Base-by-base conservation (phyloP, 2,329 filamentous ascomycete species). In the Neocatenulostroma microsporum region DNA sequence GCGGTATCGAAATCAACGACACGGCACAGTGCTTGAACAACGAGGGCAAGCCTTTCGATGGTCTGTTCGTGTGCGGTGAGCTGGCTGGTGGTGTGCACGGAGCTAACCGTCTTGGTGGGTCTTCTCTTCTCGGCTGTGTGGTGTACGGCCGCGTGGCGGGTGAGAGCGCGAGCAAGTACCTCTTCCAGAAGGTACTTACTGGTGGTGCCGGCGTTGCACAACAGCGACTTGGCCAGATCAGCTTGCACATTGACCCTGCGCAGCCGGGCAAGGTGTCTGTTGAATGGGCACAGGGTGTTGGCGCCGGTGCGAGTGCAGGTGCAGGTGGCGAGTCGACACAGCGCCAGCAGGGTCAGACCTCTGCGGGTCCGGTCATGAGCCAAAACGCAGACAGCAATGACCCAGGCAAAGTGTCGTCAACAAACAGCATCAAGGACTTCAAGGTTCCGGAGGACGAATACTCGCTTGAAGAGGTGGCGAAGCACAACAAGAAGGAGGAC, bases 1-100 rank as follows among this genome's bases (percentile, higher is more conserved):
- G 91, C 63, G 91, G 91, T 73, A 91, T 96, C 54, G 89, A 96
- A 70, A 98, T 98, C 73, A 93, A 98, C 73, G 89, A 96, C 74
- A 82, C 91, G 69, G 84, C 91, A 34, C 78, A 95, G 68, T 88
- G 94, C 51, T 76, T 98, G 62, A 95, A 96, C 78, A 65, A 72
- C 42, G 82, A 94, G 48, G 68, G 87, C 69, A 78, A 94, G 78
- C 87, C 91, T 34, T 98, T 98, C 61, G 87, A 96, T 15, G 88
- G 89, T 55, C 84, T 98, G 37, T 98, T 80, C 63, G 89, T 89
- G 60, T 98, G 91, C 54, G 91, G 91, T 78, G 91, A 98, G 69
- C 69, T 98, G 57, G 91, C 91, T 36, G 91, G 91, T 63, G 91
- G 91, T 73, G 91, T 98, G 42, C 91, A 98, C 76, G 91, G 91